A percentile compares a stretch with the other conserved stretches of the same genome.
Evolutionary conservation across 2,329 filamentous ascomycete genomes (phyloP).

Genomic region (Sarocladiaceae sp.): DNA sequence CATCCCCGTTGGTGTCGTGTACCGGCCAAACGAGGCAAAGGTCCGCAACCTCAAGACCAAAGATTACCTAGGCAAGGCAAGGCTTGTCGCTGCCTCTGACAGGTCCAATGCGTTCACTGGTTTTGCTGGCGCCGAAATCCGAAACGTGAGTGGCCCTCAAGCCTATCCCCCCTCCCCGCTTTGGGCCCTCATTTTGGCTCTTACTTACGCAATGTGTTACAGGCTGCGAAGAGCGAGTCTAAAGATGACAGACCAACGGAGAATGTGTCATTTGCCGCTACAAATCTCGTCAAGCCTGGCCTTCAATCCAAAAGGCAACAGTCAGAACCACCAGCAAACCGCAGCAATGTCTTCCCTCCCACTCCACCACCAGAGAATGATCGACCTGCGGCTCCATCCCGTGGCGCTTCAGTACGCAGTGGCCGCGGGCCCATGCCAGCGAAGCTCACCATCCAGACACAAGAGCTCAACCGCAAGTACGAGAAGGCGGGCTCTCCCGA

Average conservation of each 20-base stretch:
- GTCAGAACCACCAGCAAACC: slow-evolving; percentile 74
- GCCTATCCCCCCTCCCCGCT: neutral
- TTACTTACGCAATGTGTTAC: neutral
- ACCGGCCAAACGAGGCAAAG: slow-evolving; percentile 94
- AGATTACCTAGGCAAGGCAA: slow-evolving; percentile 95
- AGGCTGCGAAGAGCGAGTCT: slow-evolving; percentile 49
- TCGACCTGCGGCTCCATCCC: slow-evolving; percentile 55
- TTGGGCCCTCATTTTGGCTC: slow-evolving; percentile 15
- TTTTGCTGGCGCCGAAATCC: slow-evolving; percentile 74
- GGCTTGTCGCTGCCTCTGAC: slow-evolving; percentile 84
- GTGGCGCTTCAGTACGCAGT: slow-evolving; percentile 58
- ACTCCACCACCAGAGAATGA: slow-evolving; percentile 95
- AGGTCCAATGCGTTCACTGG: slow-evolving; percentile 76
- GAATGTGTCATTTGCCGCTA: slow-evolving; percentile 85
- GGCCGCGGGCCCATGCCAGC: slow-evolving; percentile 53
- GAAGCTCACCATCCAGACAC: slow-evolving; percentile 58
- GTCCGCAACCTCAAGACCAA: slow-evolving; percentile 98
- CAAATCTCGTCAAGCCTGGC: slow-evolving; percentile 86
- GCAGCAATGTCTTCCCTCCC: slow-evolving; percentile 81
- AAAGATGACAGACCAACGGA: slow-evolving; percentile 79
- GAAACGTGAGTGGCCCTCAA: slow-evolving; percentile 51
- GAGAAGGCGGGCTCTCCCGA: slow-evolving; percentile 50
- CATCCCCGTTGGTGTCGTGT: slow-evolving; percentile 92
- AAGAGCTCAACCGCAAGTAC: slow-evolving; percentile 48
- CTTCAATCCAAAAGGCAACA: slow-evolving; percentile 78